These are phyloP conservation scores for Penicillium sp. DNA, from an alignment of 2,329 filamentous ascomycete genomes.

Conservation along the genomic window DNA sequence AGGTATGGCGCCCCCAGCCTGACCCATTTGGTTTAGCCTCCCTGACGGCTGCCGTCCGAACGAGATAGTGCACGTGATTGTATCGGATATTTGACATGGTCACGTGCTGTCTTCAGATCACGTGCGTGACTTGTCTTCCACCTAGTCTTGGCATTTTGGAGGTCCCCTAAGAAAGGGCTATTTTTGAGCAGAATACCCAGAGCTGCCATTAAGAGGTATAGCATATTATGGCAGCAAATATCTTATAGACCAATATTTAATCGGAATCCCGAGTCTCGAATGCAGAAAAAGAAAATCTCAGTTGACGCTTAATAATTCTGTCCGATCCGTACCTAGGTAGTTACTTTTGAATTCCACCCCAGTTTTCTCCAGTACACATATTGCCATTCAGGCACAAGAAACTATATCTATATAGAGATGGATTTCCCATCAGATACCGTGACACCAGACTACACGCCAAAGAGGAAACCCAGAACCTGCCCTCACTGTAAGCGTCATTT, in stretches of 20 bases:
- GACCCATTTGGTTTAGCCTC: too few species aligned
- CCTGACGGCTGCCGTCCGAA: too few species aligned
- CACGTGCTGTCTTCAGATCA: too few species aligned
- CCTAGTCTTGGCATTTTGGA: conserved; percentile 1
- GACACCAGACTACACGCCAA: not conserved
- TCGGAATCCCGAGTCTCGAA: not conserved
- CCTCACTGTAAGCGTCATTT: conserved; percentile 13
- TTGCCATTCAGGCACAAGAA: not conserved
- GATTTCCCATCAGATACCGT: not conserved
- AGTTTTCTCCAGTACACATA: not conserved
- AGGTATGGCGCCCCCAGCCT: too few species aligned
- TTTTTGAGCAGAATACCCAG: too few species aligned
- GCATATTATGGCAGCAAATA: too few species aligned
- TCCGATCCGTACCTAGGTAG: not conserved
- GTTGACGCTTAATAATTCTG: not conserved
- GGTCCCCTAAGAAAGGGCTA: not conserved
- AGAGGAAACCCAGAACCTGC: conserved; percentile 9
- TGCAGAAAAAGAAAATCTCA: not conserved
- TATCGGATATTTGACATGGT: too few species aligned
- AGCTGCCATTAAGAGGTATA: too few species aligned
- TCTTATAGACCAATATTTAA: too few species aligned
- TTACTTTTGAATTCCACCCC: not conserved
- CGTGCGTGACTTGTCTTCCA: too few species aligned
- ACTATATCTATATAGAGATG: not conserved
- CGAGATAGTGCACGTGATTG: too few species aligned